Conservation (phyloP, 305 asterid species). For the Fraxinus greggii region DNA sequence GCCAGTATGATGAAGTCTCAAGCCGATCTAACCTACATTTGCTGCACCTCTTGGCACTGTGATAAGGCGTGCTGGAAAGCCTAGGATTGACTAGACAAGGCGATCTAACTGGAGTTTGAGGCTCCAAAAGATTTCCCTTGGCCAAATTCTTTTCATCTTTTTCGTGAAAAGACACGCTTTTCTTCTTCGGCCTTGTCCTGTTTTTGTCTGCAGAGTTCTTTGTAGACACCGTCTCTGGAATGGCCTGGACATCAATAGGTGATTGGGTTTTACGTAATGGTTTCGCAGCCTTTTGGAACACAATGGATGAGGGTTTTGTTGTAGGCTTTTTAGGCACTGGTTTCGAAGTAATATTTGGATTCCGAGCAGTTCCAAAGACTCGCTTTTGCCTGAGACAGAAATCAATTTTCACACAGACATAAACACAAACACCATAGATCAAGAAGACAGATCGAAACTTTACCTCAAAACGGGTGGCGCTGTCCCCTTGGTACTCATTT, state of each 20-base stretch:
- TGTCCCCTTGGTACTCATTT: constrained; percentile 27
- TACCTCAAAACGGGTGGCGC: constrained; percentile 41
- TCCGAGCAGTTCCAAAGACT: constrained; percentile 59
- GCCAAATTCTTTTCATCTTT: constrained; percentile 17
- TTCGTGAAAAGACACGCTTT: constrained; percentile 50
- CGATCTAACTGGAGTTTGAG: constrained; percentile 50
- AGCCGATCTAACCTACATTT: constrained; percentile 74
- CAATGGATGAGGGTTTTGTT: constrained; percentile 31
- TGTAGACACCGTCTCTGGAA: constrained; percentile 20
- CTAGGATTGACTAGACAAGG: constrained; percentile 35
- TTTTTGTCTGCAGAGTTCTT: constrained; percentile 34
- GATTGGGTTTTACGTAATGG: constrained; percentile 28
- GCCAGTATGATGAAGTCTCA: constrained; percentile 71
- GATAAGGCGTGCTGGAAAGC: constrained; percentile 50
- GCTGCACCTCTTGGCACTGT: constrained; percentile 70
- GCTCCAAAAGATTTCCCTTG: constrained; percentile 27
- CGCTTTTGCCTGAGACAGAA: constrained; percentile 43
- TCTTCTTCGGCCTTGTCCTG: constrained; percentile 37
- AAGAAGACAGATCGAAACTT: background rate
- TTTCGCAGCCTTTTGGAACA: constrained; percentile 35
- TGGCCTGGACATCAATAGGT: constrained; percentile 7
- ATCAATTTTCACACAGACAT: background rate
- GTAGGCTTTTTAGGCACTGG: constrained; percentile 37
- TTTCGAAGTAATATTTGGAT: constrained; percentile 47
- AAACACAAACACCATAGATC: background rate